These are phyloP conservation scores for Trichoderma harzianum DNA, from an alignment of 2,329 filamentous ascomycete genomes.

Conservation along the genomic window DNA sequence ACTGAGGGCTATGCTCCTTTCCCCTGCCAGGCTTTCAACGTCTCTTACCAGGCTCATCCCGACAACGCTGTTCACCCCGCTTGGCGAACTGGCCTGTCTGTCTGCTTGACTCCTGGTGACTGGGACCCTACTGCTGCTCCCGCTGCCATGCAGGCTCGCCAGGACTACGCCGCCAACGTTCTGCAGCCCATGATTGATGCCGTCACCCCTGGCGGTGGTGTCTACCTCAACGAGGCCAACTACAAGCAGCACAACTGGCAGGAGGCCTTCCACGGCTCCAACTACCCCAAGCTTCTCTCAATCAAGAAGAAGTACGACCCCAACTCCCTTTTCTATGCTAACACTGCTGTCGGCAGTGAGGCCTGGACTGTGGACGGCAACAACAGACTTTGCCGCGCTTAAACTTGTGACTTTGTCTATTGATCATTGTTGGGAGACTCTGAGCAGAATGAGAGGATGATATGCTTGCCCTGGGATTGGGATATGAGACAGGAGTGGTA, in stretches of 20 bases:
- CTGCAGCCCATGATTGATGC: slow-evolving; percentile 26
- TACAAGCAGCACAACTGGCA: slow-evolving; percentile 45
- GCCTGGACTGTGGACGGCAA: slow-evolving; percentile 39
- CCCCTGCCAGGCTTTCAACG: slow-evolving; percentile 14
- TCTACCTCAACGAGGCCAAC: slow-evolving; percentile 52
- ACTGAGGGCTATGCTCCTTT: background rate
- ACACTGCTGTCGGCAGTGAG: slow-evolving; percentile 48
- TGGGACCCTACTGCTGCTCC: background rate
- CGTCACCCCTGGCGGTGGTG: slow-evolving; percentile 38
- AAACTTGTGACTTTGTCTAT: background rate
- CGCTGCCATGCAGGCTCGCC: background rate
- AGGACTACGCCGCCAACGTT: slow-evolving; percentile 26
- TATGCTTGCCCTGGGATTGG: background rate
- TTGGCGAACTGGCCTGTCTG: slow-evolving; percentile 27
- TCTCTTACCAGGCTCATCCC: slow-evolving; percentile 18
- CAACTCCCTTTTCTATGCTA: slow-evolving; percentile 44
- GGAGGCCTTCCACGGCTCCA: slow-evolving; percentile 44
- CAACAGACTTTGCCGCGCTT: slow-evolving; percentile 20
- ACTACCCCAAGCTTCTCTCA: slow-evolving; percentile 38
- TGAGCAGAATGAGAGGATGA: background rate
- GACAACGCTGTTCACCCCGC: slow-evolving; percentile 39
- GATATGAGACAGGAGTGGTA: background rate
- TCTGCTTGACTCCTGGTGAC: background rate
- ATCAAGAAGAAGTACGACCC: slow-evolving; percentile 51
- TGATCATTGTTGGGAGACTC: background rate